Conservation (phyloP, 2,329 filamentous ascomycete species). For the Penicillium sp. region DNA sequence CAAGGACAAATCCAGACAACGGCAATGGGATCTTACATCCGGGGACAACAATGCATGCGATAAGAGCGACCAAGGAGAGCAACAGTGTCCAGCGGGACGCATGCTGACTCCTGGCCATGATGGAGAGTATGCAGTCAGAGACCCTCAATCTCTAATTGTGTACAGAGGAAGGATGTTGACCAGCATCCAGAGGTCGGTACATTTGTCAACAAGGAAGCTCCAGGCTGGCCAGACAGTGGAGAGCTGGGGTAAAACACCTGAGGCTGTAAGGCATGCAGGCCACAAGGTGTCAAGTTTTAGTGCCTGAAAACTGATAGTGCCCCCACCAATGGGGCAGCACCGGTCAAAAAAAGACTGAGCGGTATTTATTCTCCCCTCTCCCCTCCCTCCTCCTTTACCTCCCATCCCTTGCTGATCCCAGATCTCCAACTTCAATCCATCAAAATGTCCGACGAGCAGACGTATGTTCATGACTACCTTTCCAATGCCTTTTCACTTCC, state of each 20-base stretch:
- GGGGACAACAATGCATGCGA: constrained; percentile 60
- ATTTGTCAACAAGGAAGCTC: constrained; percentile 23
- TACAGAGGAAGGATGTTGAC: constrained; percentile 21
- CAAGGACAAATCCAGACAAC: background rate
- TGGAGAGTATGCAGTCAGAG: constrained; percentile 30
- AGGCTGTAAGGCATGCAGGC: constrained; percentile 19
- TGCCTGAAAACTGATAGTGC: constrained; percentile 14
- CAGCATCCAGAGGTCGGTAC: constrained; percentile 28
- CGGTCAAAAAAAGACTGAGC: constrained; percentile 42
- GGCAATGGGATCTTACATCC: constrained; percentile 51
- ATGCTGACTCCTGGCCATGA: constrained; percentile 51
- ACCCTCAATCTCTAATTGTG: constrained; percentile 31
- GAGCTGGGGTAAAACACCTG: constrained; percentile 30
- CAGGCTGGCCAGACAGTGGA: constrained; percentile 33
- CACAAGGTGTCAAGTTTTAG: constrained; percentile 1
- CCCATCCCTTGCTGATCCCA: constrained; percentile 22
- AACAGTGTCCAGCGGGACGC: constrained; percentile 62
- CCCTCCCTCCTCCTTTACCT: constrained; percentile 15
- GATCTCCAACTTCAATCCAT: constrained; percentile 28
- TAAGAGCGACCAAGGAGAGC: constrained; percentile 55
- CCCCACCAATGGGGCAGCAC: constrained; percentile 23
- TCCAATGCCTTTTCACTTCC: constrained; percentile 8
- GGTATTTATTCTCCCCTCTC: constrained; percentile 23
- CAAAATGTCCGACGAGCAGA: constrained; percentile 78
- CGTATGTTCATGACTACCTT: constrained; percentile 55